These are phyloP conservation scores for Udeniomyces megalosporus DNA, from an alignment of 768 basidiomycete genomes.

Conservation along the genomic window DNA sequence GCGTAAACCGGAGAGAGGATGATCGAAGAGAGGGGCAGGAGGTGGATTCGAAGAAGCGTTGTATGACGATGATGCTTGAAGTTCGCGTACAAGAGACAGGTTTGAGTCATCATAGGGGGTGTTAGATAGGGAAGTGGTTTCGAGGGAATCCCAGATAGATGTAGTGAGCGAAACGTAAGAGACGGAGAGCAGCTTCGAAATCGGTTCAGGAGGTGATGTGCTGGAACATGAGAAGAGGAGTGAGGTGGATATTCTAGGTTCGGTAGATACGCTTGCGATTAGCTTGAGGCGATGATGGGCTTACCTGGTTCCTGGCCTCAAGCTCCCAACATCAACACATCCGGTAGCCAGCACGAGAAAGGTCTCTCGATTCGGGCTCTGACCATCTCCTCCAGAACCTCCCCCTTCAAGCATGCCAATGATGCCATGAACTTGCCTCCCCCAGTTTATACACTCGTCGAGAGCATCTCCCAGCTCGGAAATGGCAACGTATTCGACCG, in stretches of 20 bases:
- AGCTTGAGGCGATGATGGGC: slow-evolving; percentile 59
- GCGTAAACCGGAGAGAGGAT: slow-evolving; percentile 74
- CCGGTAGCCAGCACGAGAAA: slow-evolving; percentile 10
- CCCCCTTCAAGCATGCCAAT: slow-evolving; percentile 41
- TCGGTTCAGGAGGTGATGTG: slow-evolving; percentile 40
- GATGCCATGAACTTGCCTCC: slow-evolving; percentile 57
- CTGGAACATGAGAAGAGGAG: slow-evolving; percentile 29
- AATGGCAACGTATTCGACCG: slow-evolving; percentile 71
- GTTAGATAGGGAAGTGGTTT: slow-evolving; percentile 2
- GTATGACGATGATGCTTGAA: slow-evolving; percentile 25
- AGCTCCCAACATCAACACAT: slow-evolving; percentile 34
- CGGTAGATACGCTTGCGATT: slow-evolving; percentile 56
- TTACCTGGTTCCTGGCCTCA: slow-evolving; percentile 31
- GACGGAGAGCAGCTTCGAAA: slow-evolving; percentile 58
- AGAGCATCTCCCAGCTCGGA: slow-evolving; percentile 47
- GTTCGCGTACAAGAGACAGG: neutral
- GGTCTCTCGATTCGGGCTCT: neutral
- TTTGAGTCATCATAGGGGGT: neutral
- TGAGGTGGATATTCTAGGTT: slow-evolving; percentile 21
- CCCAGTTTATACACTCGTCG: slow-evolving; percentile 47
- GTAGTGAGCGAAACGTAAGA: slow-evolving; percentile 77
- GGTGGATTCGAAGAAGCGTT: slow-evolving; percentile 1
- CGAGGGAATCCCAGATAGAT: slow-evolving; percentile 59
- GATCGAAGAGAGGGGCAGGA: slow-evolving; percentile 40
- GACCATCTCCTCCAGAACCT: slow-evolving; percentile 35